Base-by-base conservation (phyloP, 306 rosid genomes). In the Prunus padus region DNA sequence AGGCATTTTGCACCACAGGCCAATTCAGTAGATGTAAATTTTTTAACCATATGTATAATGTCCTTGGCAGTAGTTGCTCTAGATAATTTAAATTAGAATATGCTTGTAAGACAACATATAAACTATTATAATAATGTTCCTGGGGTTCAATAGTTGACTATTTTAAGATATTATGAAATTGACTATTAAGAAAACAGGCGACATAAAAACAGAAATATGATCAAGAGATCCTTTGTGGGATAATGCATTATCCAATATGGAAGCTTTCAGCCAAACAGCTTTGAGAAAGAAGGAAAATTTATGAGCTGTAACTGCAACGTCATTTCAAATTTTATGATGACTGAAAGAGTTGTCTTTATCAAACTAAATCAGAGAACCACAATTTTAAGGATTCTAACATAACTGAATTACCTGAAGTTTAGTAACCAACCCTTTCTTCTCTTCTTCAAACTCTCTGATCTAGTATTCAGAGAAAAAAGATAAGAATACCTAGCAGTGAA, bases 391-490 rank as follows among this genome's bases (percentile, higher is more conserved):
- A 74, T 71, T 76, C 52, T 73, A 66, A 54, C 30, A 61, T 76
- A 64, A 76, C 73, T 76, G 71, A 69, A 62, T 87, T 88, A 96
- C 99, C 99, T 96, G 98, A 83, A 96, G 96, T 77, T 89, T 96
- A 63, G 98, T 88, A 63, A 63, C 73, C 81, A 96, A 78, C 80
- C 93, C 98, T 85, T 96, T 96, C 93, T 92, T 96, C 96, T 96
- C 99, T 89, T 96, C 99, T 84, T 96, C 98, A 78, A 92, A 86
- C 90, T 96, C 99, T 89, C 99, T 96, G 80, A 88, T 89, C 99
- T 96, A 88, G 88, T 89, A 87, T 89, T 83, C 93, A 88, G 80
- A 64, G 84, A 85, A 85, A 76, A 72, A 75, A 71, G 64, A 76
- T 56, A 60, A 74, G 52, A 78, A 70, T 28, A 67, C 60, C 54